Conservation (phyloP, 495 filamentous ascomycete genomes). For the Lentithecium fluviatile region DNA sequence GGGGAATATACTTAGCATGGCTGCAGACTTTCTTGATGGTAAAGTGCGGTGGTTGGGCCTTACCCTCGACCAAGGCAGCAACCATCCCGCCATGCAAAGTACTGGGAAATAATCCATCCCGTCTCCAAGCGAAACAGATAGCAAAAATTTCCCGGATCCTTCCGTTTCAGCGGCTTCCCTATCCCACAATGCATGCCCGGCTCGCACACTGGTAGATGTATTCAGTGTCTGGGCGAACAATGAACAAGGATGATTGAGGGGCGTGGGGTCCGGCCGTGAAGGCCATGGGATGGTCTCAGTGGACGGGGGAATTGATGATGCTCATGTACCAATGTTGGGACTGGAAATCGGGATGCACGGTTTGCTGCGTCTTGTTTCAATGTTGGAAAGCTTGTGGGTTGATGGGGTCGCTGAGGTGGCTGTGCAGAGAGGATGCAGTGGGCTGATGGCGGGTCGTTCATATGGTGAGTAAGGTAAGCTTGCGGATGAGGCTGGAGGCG, state of each 20-base stretch:
- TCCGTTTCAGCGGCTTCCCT: background rate
- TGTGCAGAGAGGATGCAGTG: too few species aligned
- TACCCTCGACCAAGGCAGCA: conserved; percentile 8
- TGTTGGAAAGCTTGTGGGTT: too few species aligned
- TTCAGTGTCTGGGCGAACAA: conserved; percentile 10
- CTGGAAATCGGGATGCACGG: too few species aligned
- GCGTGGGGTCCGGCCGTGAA: conserved; percentile 3
- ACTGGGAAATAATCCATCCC: conserved; percentile 12
- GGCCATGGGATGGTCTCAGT: conserved; percentile 7
- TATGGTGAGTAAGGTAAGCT: too few species aligned
- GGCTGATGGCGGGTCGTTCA: too few species aligned
- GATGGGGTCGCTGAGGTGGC: too few species aligned
- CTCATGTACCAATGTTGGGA: background rate
- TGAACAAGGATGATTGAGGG: conserved; percentile 3
- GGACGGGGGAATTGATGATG: background rate
- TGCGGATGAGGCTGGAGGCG: too few species aligned
- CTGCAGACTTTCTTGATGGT: too few species aligned
- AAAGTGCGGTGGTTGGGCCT: too few species aligned
- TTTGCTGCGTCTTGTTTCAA: too few species aligned
- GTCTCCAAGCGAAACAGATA: background rate
- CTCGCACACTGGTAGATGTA: conserved; percentile 1
- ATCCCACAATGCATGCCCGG: conserved; percentile 3
- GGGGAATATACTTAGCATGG: too few species aligned
- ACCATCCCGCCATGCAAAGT: conserved; percentile 8
- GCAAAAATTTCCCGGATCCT: background rate